These are phyloP conservation scores for Calocera viscosa DNA, from an alignment of 768 basidiomycete species.

Conservation along the genomic window DNA sequence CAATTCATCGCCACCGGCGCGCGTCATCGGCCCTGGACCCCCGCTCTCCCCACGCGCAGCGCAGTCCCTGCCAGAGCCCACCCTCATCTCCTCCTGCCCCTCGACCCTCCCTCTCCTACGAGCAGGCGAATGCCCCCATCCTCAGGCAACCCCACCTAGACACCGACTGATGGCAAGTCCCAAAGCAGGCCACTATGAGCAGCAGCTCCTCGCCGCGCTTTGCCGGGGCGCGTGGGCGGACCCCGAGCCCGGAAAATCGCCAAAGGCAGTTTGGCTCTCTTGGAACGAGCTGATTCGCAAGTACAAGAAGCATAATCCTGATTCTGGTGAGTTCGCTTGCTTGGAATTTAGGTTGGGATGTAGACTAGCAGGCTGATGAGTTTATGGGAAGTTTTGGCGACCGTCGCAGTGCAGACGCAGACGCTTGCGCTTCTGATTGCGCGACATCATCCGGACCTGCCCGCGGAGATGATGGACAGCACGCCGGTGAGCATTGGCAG, in stretches of 20 bases:
- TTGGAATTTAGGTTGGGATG: neutral
- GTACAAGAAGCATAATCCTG: slow-evolving; percentile 61
- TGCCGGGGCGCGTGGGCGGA: slow-evolving; percentile 65
- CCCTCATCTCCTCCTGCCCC: neutral
- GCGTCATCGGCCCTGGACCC: neutral
- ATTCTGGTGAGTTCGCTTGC: neutral
- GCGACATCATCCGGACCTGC: slow-evolving; percentile 24
- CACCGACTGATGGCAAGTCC: slow-evolving; percentile 34
- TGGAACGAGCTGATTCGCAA: slow-evolving; percentile 77
- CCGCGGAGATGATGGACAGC: slow-evolving; percentile 33
- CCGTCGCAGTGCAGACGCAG: slow-evolving; percentile 57
- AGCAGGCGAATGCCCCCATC: neutral
- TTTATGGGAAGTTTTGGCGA: slow-evolving; percentile 25
- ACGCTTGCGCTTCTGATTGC: slow-evolving; percentile 43
- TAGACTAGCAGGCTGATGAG: no score
- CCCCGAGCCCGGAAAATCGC: slow-evolving; percentile 45
- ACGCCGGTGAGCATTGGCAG: neutral
- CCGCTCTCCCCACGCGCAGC: neutral
- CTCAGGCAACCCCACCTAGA: neutral
- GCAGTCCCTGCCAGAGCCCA: neutral
- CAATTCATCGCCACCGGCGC: neutral
- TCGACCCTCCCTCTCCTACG: no score
- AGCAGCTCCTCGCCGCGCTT: slow-evolving; percentile 55
- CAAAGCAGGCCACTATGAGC: slow-evolving; percentile 70
- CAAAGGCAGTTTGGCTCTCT: slow-evolving; percentile 40